Base-by-base conservation (phyloP, 2,329 filamentous ascomycete species). In the Blastomyces silverae region DNA sequence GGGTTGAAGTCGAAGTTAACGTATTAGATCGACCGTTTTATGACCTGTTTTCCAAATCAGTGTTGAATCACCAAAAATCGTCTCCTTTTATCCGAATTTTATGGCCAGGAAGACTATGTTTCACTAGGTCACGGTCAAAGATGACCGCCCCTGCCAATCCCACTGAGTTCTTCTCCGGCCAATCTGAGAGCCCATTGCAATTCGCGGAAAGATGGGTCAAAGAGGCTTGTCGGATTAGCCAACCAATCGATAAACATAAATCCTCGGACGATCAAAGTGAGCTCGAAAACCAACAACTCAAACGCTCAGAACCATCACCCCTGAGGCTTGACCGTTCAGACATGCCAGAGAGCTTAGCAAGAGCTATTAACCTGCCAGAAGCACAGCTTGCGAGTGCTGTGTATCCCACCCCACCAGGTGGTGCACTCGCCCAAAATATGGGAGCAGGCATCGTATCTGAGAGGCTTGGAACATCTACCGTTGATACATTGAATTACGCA, bases 381-480 rank as follows among this genome's bases (percentile, higher is more conserved):
- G 71, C 81, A 20, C 75, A 78, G 64, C 67, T 69, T 37, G 72
- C 75, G 57, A 77, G 74, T 65, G 74, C 80, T 62, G 80, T 84
- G 39, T 84, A 84, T 72, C 82, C 81, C 15, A 84, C 82, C 8
- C 82, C 82, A 6, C 81, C 82, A 62, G 82, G 65, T 42, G 67
- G 66, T 28, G 42, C 61, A 15, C 62, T 61, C 4, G 39, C 56
- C 20, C 37, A 34, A 22, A 44, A 37, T 22, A 34, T 55, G 10
- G 44, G 37, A 37, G 28, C 11, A 39, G 15, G 22, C 17, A 25
- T 34, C 34, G 39, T 55, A 15, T 58, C 61, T 48, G 64, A 62
- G 22, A 53, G 52, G 22, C 64, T 39, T 50, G 17, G 67, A 5
- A 67, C 67, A 42, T 71, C 71, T 17, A 67, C 69, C 17, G 66